phyloP scores from a whole-genome alignment of 1,284 basidiomycete species.

The Uromyces viciae-fabae region DNA sequence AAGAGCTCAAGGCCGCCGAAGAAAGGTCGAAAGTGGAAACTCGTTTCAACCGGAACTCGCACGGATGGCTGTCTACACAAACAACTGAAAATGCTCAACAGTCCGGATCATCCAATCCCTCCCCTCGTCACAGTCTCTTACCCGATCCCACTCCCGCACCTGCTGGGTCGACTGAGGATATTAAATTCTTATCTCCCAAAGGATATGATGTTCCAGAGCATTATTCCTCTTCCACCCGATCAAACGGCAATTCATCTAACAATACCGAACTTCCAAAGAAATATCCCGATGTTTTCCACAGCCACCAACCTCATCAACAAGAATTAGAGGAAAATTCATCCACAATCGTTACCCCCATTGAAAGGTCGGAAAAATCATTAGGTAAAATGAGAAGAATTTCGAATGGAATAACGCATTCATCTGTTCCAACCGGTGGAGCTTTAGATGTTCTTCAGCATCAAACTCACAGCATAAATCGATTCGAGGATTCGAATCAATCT shows the following conservation, averaged over 20 bases:
- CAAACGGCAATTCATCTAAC: too few relatives aligned
- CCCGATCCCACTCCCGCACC: not conserved
- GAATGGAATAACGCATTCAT: too few relatives aligned
- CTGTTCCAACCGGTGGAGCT: too few relatives aligned
- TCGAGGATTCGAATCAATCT: not conserved
- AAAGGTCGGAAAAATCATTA: conserved; percentile 30
- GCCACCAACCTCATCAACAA: too few relatives aligned
- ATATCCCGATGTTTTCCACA: too few relatives aligned
- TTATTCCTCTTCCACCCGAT: too few relatives aligned
- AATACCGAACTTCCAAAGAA: too few relatives aligned
- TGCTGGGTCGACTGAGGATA: too few relatives aligned
- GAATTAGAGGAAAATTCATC: too few relatives aligned
- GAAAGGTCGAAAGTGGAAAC: conserved; percentile 20
- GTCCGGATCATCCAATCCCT: conserved; percentile 5
- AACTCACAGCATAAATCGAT: not conserved
- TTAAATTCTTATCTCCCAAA: too few relatives aligned
- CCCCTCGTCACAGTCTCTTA: not conserved
- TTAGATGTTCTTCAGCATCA: not conserved
- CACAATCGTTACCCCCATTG: conserved; percentile 4
- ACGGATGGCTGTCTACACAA: not conserved
- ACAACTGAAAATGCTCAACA: not conserved
- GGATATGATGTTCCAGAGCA: too few relatives aligned
- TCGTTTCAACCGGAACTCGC: not conserved
- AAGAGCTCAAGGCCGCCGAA: not conserved
- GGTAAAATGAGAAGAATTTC: conserved; percentile 39